phyloP scores from a whole-genome alignment of 2,329 filamentous ascomycete genomes.

The Eurotiales sp. region DNA sequence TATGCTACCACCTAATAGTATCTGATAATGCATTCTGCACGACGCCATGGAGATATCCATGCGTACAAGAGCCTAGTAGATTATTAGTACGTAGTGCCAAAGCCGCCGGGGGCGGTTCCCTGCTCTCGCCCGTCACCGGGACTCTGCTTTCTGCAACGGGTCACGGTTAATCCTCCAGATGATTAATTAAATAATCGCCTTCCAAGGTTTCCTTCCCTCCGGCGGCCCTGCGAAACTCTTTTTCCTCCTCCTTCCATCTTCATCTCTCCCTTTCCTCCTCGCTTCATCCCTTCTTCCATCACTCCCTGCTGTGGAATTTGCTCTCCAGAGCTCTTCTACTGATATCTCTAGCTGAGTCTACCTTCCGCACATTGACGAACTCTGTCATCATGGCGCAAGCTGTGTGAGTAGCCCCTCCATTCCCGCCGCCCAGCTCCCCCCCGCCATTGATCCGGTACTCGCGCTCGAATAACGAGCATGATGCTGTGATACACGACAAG shows the following conservation, averaged over 20 bases:
- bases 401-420: conserved; percentile 38
- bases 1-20: no score
- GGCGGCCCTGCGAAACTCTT: conserved; percentile 7
- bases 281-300: conserved; percentile 10
- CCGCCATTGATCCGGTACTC: conserved; percentile 13
- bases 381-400: conserved; percentile 40
- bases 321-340: conserved; percentile 7
- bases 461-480: conserved; percentile 1
- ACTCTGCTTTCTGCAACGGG: not conserved
- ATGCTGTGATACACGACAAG: not conserved
- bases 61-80: no score
- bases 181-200: conserved; percentile 4
- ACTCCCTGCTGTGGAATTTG: conserved; percentile 10
- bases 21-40: no score
- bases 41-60: no score
- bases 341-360: not conserved
- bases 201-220: conserved; percentile 14
- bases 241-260: conserved; percentile 15
- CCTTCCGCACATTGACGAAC: conserved; percentile 1
- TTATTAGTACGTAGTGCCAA: no score
- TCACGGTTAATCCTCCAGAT: conserved; percentile 14
- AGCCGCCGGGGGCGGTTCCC: conserved; percentile 2
- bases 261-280: conserved; percentile 13
- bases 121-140: not conserved
- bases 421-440: conserved; percentile 9